These are phyloP conservation scores for Mycosphaerella arachidis DNA, from an alignment of 2,329 filamentous ascomycete species.

Conservation along the genomic window DNA sequence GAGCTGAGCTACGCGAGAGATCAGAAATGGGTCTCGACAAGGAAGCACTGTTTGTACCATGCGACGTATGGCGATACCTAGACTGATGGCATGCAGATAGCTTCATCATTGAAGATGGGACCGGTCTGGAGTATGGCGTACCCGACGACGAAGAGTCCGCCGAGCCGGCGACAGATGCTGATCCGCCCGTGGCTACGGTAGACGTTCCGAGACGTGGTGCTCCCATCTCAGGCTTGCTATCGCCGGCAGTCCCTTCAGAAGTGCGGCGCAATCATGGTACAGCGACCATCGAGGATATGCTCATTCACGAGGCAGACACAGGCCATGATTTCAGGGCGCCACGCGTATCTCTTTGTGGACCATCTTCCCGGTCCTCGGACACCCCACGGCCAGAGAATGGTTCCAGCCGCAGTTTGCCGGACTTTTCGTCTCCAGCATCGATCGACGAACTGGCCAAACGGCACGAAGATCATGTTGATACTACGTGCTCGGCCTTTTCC, in stretches of 20 bases:
- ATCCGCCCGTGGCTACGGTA: background rate
- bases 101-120: conserved; percentile 21
- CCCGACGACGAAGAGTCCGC: conserved; percentile 12
- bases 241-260: background rate
- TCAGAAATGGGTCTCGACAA: conserved; percentile 21
- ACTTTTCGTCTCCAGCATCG: conserved; percentile 17
- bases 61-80: too few species aligned
- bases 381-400: background rate
- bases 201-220: conserved; percentile 7
- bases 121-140: conserved; percentile 20
- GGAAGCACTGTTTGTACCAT: conserved; percentile 9
- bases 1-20: conserved; percentile 14
- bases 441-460: conserved; percentile 18
- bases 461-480: conserved; percentile 11
- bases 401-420: background rate
- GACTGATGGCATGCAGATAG: conserved; percentile 6
- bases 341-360: background rate
- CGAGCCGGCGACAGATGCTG: background rate
- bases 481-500: conserved; percentile 4
- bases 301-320: background rate
- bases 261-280: background rate
- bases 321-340: too few species aligned
- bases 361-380: background rate
- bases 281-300: background rate
- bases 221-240: conserved; percentile 7